These are phyloP conservation scores for Solanum chmielewskii DNA, from an alignment of 257 asterid species.

Conservation along the genomic window DNA sequence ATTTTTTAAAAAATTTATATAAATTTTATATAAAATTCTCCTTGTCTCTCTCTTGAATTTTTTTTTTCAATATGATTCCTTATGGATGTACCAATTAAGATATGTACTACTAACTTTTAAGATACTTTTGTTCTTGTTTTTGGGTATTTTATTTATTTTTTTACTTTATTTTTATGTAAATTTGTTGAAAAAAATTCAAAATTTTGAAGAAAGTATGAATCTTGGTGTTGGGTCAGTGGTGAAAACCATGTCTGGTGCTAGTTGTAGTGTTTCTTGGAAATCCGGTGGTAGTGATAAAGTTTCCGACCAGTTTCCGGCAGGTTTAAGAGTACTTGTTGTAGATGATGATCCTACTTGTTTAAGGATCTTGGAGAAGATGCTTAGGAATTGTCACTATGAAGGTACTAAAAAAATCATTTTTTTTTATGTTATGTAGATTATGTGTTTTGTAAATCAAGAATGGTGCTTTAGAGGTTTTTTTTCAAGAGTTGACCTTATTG, in stretches of 20 bases:
- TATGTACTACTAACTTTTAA: background rate
- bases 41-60: background rate
- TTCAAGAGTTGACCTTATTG: background rate
- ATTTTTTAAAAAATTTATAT: background rate
- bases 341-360: conserved; percentile 96
- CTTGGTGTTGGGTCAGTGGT: conserved; percentile 35
- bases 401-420: conserved; percentile 22
- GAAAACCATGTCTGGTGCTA: conserved; percentile 28
- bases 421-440: background rate
- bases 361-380: conserved; percentile 91
- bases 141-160: background rate
- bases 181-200: background rate
- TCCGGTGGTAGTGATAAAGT: conserved; percentile 51
- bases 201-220: conserved; percentile 40
- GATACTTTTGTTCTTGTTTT: conserved; percentile 1
- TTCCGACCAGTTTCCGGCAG: conserved; percentile 78
- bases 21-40: background rate
- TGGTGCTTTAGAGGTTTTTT: background rate
- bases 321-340: conserved; percentile 82
- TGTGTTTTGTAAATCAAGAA: background rate
- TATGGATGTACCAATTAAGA: conserved; percentile 1
- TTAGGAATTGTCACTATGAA: conserved; percentile 61
- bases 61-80: background rate
- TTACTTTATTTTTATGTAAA: background rate
- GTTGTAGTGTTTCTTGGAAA: conserved; percentile 45